phyloP scores from a whole-genome alignment of 2,329 filamentous ascomycete species.

The Exserohilum turcica region DNA sequence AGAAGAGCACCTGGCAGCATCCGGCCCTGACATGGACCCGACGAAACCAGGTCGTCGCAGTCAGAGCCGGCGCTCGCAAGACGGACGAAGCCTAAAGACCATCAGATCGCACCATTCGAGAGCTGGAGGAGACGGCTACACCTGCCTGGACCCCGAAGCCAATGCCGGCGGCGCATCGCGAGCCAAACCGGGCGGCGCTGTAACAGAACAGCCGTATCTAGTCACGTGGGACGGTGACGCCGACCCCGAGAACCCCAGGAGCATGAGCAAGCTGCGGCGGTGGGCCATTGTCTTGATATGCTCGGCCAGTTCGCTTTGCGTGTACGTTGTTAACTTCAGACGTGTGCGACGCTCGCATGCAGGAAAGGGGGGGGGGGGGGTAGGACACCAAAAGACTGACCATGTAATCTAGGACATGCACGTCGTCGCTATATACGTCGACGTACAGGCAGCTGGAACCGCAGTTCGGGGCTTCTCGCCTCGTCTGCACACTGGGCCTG shows the following conservation, averaged over 20 bases:
- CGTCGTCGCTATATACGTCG: conserved; percentile 85
- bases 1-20: neutral
- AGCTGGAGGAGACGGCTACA: conserved; percentile 48
- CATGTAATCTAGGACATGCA: conserved; percentile 66
- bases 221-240: conserved; percentile 76
- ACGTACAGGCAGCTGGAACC: conserved; percentile 77
- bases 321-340: conserved; percentile 63
- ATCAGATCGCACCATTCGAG: conserved; percentile 43
- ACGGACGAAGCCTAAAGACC: conserved; percentile 22
- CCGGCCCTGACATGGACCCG: conserved; percentile 1
- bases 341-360: neutral
- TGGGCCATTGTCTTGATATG: conserved; percentile 81
- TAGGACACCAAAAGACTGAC: conserved; percentile 8
- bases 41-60: conserved; percentile 1
- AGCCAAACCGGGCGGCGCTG: conserved; percentile 23
- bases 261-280: conserved; percentile 67
- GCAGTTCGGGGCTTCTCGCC: conserved; percentile 72
- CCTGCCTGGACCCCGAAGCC: conserved; percentile 39
- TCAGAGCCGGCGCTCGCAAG: conserved; percentile 22
- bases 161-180: conserved; percentile 24
- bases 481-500: conserved; percentile 79
- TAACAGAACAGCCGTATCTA: conserved; percentile 60
- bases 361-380: neutral
- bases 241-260: conserved; percentile 77
- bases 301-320: conserved; percentile 76